Base-by-base conservation (phyloP, 306 rosid genomes). In the Oemleria cerasiformis region DNA sequence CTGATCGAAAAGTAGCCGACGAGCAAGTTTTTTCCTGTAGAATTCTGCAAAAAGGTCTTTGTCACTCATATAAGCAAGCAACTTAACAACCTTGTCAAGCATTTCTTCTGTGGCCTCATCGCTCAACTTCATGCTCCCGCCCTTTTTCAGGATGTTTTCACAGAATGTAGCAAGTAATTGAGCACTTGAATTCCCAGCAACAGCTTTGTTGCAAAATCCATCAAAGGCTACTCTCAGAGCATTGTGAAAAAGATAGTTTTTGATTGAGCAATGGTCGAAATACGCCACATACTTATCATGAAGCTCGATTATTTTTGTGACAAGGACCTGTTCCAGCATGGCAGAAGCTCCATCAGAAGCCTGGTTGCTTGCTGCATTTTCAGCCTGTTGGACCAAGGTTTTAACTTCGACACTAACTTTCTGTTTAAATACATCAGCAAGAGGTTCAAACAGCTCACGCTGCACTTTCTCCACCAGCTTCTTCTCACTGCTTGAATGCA, bases 21-120 rank as follows among this genome's bases (percentile, higher is more conserved):
- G 88, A 40, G 94, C 94, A 49, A 90, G 92, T 82, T 86, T 90
- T 79, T 90, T 90, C 83, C 96, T 84, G 83, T 91, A 88, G 67
- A 91, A 91, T 75, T 91, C 97, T 43, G 92, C 90, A 73, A 86
- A 91, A 68, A 91, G 75, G 75, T 91, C 92, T 79, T 91, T 91
- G 78, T 88, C 97, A 17, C 89, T 80, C 66, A 90, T 81, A 67
- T 81, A 87, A 19, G 83, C 81, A 69, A 89, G 88, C 75, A 90
- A 73, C 81, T 84, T 82, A 51, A 90, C 86, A 5, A 84, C 86
- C 90, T 89, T 90, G 75, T 89, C 92, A 16, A 89, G 90, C 49
- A 83, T 85, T 38, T 83, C 87, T 79, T 89, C 96, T 40, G 84
- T 72, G 15, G 82, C 90, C 58, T 87, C 90, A 76, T 87, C 92